These are phyloP conservation scores for Centaurea solstitialis DNA, from an alignment of 129 eudicot genomes.

Conservation along the genomic window DNA sequence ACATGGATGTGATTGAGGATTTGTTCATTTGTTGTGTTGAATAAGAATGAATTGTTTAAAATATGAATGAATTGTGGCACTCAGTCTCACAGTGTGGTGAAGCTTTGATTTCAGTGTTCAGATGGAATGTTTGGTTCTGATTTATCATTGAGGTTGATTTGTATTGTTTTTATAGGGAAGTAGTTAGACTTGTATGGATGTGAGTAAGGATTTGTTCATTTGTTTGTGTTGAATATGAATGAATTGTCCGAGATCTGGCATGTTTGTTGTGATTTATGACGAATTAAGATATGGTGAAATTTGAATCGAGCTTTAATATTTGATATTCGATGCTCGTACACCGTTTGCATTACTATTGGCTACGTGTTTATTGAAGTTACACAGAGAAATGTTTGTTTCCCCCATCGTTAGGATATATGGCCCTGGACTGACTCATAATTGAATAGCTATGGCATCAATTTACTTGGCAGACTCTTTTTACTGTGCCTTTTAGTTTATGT, in stretches of 20 bases:
- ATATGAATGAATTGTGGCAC: not conserved
- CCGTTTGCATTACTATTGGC: not conserved
- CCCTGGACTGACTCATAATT: not conserved
- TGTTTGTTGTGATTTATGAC: not conserved
- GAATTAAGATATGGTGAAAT: not conserved
- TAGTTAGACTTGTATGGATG: not conserved
- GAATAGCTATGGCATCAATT: not conserved
- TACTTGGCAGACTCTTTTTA: not conserved
- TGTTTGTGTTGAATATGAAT: not conserved
- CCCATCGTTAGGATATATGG: not conserved
- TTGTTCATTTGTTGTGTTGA: not conserved
- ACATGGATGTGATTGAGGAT: not conserved
- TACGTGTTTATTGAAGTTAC: not conserved
- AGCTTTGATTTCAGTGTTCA: not conserved
- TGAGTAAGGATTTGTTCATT: not conserved
- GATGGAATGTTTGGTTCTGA: slow-evolving; percentile 33
- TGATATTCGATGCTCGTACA: slow-evolving; percentile 1
- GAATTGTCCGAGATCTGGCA: not conserved
- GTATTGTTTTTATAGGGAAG: not conserved
- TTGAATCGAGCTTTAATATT: not conserved
- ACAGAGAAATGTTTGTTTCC: not conserved
- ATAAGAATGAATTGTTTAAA: not conserved
- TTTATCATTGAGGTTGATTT: not conserved
- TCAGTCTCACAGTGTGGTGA: not conserved
- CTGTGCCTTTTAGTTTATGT: not conserved